Conservation (phyloP, 305 asterid species). For the Fraxinus platypoda region DNA sequence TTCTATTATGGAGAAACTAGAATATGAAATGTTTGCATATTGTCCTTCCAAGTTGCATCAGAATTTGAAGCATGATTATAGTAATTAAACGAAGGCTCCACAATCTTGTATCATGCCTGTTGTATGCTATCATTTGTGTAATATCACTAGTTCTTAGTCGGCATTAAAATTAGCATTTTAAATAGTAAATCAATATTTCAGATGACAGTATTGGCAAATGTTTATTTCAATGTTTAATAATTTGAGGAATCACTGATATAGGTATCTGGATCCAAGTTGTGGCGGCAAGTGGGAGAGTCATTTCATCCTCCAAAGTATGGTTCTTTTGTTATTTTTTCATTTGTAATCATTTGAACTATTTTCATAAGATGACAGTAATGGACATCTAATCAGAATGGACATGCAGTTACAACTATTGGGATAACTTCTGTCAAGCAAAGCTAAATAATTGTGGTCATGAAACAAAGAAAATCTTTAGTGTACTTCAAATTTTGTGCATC, state of each 20-base stretch:
- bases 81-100: not conserved
- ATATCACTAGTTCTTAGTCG: not conserved
- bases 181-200: not conserved
- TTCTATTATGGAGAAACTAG: not conserved
- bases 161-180: conserved; percentile 8
- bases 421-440: not conserved
- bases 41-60: not conserved
- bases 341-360: not conserved
- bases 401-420: not conserved
- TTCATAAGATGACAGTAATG: not conserved
- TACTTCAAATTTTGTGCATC: not conserved
- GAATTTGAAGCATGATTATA: not conserved
- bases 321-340: not conserved
- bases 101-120: not conserved
- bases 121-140: not conserved
- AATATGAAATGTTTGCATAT: not conserved
- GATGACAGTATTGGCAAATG: conserved; percentile 18
- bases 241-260: conserved; percentile 28
- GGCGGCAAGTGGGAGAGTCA: conserved; percentile 98
- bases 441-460: not conserved
- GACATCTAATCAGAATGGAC: conserved; percentile 5
- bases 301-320: conserved; percentile 97
- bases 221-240: conserved; percentile 13
- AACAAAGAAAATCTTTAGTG: not conserved
- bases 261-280: conserved; percentile 96